Evolutionary conservation across 805 yeast genomes (phyloP), one percentile per base, ranked within the genome.

Genomic region (Candida incommunis): DNA sequence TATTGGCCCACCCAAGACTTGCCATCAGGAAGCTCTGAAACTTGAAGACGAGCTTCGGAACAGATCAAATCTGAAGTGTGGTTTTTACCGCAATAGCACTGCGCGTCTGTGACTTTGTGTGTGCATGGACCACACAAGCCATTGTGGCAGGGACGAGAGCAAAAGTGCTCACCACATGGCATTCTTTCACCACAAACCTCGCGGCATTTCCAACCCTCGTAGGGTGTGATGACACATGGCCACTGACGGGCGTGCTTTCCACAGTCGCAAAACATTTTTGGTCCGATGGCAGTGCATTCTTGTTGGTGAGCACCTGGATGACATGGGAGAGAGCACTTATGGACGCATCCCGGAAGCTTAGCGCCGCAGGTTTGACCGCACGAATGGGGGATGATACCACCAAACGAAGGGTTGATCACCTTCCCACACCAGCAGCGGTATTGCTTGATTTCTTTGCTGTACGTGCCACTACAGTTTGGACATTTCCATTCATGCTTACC

Each of bases 351-450:
- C 1, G 62, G 59, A 43, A 80, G 67, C 25, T 74, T 70, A 31
- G 67, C 64, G 43, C 72, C 71, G 65, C 96, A 87, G 0, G 84
- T 70, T 57, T 82, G 87, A 2, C 95, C 95, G 68, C 96, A 88
- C 42, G 92, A 80, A 52, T 87, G 92, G 0, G 96, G 95, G 18
- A 69, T 61, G 53, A 80, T 77, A 1, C 70, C 61, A 64, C 46
- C 52, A 44, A 47, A 49, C 44, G 29, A 49, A 45, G 96, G 96
- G 50, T 82, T 75, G 18, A 74, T 65, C 2, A 71, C 73, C 54
- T 83, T 81, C 1, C 88, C 90, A 68, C 96, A 87, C 96, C 96
- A 87, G 57, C 96, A 87, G 1, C 74, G 74, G 60, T 74, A 80
- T 34, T 60, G 70, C 50, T 62, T 70, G 29, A 84, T 87, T 41